These are phyloP conservation scores for Atkinsonella texensis DNA, from an alignment of 2,329 filamentous ascomycete species.

Conservation along the genomic window DNA sequence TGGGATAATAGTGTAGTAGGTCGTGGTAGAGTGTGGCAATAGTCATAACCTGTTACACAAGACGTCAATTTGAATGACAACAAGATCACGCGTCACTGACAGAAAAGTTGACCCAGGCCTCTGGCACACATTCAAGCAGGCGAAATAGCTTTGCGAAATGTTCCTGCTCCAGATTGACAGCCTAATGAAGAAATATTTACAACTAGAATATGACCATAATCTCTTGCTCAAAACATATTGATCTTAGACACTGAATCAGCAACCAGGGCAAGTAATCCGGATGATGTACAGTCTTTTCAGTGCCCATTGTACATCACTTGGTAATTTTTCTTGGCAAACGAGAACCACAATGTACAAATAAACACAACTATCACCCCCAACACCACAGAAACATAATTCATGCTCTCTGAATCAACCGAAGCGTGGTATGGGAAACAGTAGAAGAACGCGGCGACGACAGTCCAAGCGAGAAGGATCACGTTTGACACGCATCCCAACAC, in stretches of 20 bases:
- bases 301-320: slow-evolving; percentile 9
- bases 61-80: too few species aligned
- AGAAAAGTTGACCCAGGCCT: too few species aligned
- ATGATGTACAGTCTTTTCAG: slow-evolving; percentile 1
- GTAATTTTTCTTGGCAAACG: slow-evolving; percentile 13
- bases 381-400: slow-evolving; percentile 17
- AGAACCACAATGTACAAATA: slow-evolving; percentile 11
- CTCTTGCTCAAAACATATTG: too few species aligned
- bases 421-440: slow-evolving; percentile 17
- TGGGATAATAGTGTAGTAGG: too few species aligned
- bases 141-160: too few species aligned
- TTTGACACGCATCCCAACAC: slow-evolving; percentile 15
- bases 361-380: slow-evolving; percentile 10
- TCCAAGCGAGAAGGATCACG: slow-evolving; percentile 14
- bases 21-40: too few species aligned
- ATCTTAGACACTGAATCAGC: background rate
- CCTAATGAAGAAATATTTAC: too few species aligned
- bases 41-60: too few species aligned
- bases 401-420: slow-evolving; percentile 10
- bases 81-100: too few species aligned
- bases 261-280: background rate
- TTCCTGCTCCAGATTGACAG: too few species aligned
- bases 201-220: too few species aligned
- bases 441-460: slow-evolving; percentile 13
- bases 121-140: too few species aligned